Conservation (phyloP, 495 filamentous ascomycete genomes). For the Friedmanniomyces endolithicus region DNA sequence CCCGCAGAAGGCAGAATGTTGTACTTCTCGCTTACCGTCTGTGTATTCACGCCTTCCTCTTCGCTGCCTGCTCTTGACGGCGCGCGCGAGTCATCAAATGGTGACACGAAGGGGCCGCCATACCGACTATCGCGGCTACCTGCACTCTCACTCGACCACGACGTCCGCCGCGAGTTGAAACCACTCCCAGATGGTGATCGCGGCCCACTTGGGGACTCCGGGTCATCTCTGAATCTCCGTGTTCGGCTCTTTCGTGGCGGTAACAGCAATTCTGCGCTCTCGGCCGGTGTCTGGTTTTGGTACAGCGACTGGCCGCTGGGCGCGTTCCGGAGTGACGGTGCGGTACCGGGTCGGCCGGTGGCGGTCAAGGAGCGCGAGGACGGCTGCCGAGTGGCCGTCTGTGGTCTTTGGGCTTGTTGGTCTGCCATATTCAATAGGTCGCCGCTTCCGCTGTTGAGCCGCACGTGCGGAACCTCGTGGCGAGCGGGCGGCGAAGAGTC, state of each 20-base stretch:
- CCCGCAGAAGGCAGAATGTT: conserved; percentile 63
- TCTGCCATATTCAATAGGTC: conserved; percentile 35
- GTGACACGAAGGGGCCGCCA: conserved; percentile 37
- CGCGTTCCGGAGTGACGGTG: conserved; percentile 14
- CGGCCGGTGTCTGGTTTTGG: conserved; percentile 30
- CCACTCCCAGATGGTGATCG: conserved; percentile 32
- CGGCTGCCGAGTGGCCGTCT: conserved; percentile 27
- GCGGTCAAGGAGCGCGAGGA: conserved; percentile 33
- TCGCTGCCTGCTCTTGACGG: conserved; percentile 52
- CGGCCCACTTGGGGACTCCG: conserved; percentile 25
- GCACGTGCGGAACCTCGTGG: conserved; percentile 39
- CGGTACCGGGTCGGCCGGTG: conserved; percentile 24
- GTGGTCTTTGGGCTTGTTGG: conserved; percentile 15
- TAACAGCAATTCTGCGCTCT: conserved; percentile 49
- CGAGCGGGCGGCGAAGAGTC: conserved; percentile 8
- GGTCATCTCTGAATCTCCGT: conserved; percentile 36
- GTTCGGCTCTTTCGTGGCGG: conserved; percentile 37
- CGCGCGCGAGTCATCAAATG: conserved; percentile 47
- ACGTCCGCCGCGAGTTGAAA: conserved; percentile 47
- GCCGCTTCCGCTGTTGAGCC: conserved; percentile 46
- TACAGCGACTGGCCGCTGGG: conserved; percentile 26
- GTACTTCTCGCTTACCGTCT: conserved; percentile 68
- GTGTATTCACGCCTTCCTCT: conserved; percentile 56
- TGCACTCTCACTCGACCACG: conserved; percentile 46
- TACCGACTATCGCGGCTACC: conserved; percentile 41